Evolutionary conservation across 768 basidiomycete genomes (phyloP).

Genomic region (Paxillus rubicundulus): DNA sequence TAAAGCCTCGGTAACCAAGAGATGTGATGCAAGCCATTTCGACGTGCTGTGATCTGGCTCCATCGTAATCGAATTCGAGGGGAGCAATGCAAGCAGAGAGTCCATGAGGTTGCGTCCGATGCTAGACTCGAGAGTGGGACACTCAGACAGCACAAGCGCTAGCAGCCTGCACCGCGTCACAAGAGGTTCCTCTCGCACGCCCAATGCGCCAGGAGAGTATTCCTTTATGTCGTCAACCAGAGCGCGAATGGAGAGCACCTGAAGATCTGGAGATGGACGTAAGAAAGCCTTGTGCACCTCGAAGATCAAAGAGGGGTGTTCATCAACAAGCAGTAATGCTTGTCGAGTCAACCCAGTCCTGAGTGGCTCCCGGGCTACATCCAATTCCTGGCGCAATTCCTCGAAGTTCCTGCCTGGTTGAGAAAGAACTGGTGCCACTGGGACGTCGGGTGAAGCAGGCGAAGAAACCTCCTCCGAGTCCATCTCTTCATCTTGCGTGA

Average conservation of each 20-base stretch:
- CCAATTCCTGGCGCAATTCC: slow-evolving; percentile 64
- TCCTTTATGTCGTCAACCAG: slow-evolving; percentile 76
- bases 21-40: slow-evolving; percentile 83
- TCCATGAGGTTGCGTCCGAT: slow-evolving; percentile 65
- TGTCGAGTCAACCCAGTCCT: slow-evolving; percentile 62
- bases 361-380: slow-evolving; percentile 62
- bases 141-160: slow-evolving; percentile 79
- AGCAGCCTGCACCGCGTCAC: slow-evolving; percentile 83
- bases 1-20: slow-evolving; percentile 84
- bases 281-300: slow-evolving; percentile 84
- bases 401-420: slow-evolving; percentile 47
- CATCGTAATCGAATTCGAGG: slow-evolving; percentile 50
- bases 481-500: slow-evolving; percentile 28
- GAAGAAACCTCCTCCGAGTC: slow-evolving; percentile 20
- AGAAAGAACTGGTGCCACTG: slow-evolving; percentile 9
- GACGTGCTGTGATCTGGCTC: slow-evolving; percentile 60
- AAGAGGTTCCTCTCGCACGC: slow-evolving; percentile 71
- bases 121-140: slow-evolving; percentile 54
- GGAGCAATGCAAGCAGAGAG: slow-evolving; percentile 61
- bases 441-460: slow-evolving; percentile 15
- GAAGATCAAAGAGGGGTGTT: slow-evolving; percentile 84
- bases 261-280: slow-evolving; percentile 55
- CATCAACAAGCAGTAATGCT: slow-evolving; percentile 78
- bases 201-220: slow-evolving; percentile 63
- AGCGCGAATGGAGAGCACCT: slow-evolving; percentile 62